Percentiles rank a stretch among this genome's conserved stretches.
These are phyloP conservation scores for Eucalyptus marginata DNA, from an alignment of 345 rosid species.

Conservation along the genomic window DNA sequence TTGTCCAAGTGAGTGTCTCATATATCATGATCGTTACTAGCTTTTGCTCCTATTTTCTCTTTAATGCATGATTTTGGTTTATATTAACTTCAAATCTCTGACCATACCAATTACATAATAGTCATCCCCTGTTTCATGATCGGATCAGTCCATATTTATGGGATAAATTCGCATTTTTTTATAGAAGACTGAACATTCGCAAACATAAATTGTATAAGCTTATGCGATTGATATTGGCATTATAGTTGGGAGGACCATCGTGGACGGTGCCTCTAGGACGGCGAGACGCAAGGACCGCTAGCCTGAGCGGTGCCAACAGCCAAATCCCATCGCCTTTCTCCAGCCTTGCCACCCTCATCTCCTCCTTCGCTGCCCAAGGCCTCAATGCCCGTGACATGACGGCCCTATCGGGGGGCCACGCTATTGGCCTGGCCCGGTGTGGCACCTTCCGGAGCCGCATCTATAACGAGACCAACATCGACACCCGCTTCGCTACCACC, in stretches of 20 bases:
- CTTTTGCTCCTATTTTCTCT: background rate
- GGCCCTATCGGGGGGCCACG: slow-evolving; percentile 30
- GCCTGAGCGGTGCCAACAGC: slow-evolving; percentile 18
- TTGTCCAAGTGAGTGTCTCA: slow-evolving; percentile 25
- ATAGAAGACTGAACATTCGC: background rate
- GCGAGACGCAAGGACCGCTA: slow-evolving; percentile 40
- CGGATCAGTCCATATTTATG: background rate
- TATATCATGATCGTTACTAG: background rate
- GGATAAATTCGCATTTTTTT: background rate
- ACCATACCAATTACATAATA: background rate
- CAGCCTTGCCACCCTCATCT: slow-evolving; percentile 17
- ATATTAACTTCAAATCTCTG: background rate
- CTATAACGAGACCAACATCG: slow-evolving; percentile 33
- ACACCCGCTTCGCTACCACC: slow-evolving; percentile 6
- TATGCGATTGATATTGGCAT: background rate
- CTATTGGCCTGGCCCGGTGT: slow-evolving; percentile 23
- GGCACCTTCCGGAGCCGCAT: slow-evolving; percentile 15
- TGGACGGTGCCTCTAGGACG: slow-evolving; percentile 38
- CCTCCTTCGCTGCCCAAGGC: slow-evolving; percentile 24
- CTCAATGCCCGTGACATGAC: slow-evolving; percentile 33
- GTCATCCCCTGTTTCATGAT: background rate
- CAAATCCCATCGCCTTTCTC: slow-evolving; percentile 24
- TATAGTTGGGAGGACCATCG: slow-evolving; percentile 16
- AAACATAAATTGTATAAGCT: background rate
- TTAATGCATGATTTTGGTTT: background rate